Base-by-base conservation (phyloP, 1,139 yeast species). In the Schwanniomyces etchellsii region DNA sequence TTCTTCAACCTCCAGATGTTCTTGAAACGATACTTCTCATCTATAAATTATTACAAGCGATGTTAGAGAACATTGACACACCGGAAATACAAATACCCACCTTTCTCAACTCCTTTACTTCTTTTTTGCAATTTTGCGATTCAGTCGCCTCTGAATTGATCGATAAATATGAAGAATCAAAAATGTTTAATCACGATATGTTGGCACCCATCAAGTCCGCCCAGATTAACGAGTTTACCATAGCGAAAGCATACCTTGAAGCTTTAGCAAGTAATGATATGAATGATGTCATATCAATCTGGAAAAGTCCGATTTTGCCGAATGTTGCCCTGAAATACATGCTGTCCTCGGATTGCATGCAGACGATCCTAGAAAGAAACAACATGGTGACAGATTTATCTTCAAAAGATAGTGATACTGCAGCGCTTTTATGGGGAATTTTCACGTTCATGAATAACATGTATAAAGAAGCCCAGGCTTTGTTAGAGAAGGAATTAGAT, bases 321-420 rank as follows among this genome's bases (percentile, higher is more conserved):
- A 42, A 48, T 3, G 44, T 50, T 1, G 47, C 65, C 0, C 72
- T 66, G 28, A 52, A 57, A 28, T 55, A 56, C 28, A 50, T 70
- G 55, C 42, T 54, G 35, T 67, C 68, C 3, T 59, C 67, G 0
- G 74, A 72, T 28, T 61, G 64, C 30, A 45, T 70, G 15, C 69
- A 73, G 36, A 56, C 61, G 2, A 48, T 60, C 20, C 35, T 71
- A n/a, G 73, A 68, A 27, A 49, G 70, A 30, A 45, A 52, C 27
- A 66, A 57, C 25, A 29, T 56, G 10, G 43, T 34, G 10, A 30
- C 48, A n/a, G 26, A 35, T 2, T 32, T 35, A 1, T 45, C 46
- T 12, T 32, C 39, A 14, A 34, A 32, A 2, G 33, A 27, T 10
- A 28, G 32, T 2, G 37, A 37, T 0, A 30, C 40, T 13, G 42